Base-by-base conservation (phyloP, 2,329 filamentous ascomycete genomes). In the Emericellopsis atlantica region DNA sequence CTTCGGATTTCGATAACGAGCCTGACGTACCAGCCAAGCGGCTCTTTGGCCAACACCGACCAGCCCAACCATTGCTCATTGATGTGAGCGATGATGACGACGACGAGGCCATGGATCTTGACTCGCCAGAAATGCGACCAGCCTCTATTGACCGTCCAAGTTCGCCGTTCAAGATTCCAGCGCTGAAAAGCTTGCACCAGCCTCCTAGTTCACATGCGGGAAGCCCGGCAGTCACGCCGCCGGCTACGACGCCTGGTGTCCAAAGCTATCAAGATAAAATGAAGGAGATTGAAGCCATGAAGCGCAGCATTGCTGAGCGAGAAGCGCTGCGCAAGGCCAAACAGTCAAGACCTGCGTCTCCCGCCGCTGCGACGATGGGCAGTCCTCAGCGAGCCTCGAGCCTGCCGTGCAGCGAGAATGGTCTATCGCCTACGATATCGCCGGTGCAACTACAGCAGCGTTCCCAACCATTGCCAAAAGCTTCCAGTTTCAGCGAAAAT, bases 61-160 rank as follows among this genome's bases (percentile, higher is more conserved):
- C 72, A 40, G 69, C 80, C 21, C 69, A 78, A 39, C 72, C 72
- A 3, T 73, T 94, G 40, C 74, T 95, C 32, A 94, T 95, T 49
- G 77, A 93, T 48, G 81, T 93, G 32, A 94, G 86, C 54, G 89
- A 94, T 6, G 70, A 73, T 32, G 72, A 77, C 39, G 75, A 77
- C 42, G 75, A 79, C 47, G 69, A 79, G 37, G 78, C 79, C 43
- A 83, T 81, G 76, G 80, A 84, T 29, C 67, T 81, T 21, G 76
- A 76, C 22, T 76, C 71, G 37, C 69, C 66, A 9, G 63, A 59
- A 23, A 66, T 70, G 18, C 63, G 63, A 4, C 49, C 59, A 21
- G 54, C 58, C 14, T 51, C 59, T 3, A 50, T 56, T 5, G 59
- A 59, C 18, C 54, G 53, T 10, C 52, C 44, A 15, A 51, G 48